Conservation (phyloP, 768 basidiomycete genomes). For the Megacollybia marginata region DNA sequence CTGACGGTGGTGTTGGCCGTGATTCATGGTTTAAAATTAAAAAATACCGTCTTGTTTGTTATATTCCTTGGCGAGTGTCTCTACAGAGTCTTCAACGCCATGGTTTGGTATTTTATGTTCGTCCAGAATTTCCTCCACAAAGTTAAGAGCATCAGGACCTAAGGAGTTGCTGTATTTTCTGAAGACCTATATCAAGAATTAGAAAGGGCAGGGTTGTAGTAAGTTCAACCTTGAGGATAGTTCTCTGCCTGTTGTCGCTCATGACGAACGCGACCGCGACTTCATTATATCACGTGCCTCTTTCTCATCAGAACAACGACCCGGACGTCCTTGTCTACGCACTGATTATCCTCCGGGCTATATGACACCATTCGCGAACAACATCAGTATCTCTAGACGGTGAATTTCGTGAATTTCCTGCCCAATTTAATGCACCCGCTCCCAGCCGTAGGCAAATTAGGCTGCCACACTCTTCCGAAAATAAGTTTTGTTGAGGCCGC, state of each 20-base stretch:
- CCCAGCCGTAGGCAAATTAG: too few relatives aligned
- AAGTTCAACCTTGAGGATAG: not conserved
- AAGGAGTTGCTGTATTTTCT: conserved; percentile 85
- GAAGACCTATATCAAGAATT: conserved; percentile 49
- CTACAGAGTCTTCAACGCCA: conserved; percentile 68
- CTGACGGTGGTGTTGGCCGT: conserved; percentile 25
- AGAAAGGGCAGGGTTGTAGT: not conserved
- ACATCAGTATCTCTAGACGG: too few relatives aligned
- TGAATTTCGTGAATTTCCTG: too few relatives aligned
- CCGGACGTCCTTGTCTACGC: too few relatives aligned
- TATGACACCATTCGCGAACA: too few relatives aligned
- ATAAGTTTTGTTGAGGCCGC: too few relatives aligned
- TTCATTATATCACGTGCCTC: too few relatives aligned
- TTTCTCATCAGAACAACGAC: too few relatives aligned
- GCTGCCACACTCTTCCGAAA: too few relatives aligned
- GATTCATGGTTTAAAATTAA: not conserved
- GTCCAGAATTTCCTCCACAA: conserved; percentile 65
- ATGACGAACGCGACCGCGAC: too few relatives aligned
- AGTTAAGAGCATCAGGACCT: conserved; percentile 67
- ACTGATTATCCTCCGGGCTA: too few relatives aligned
- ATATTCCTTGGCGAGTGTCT: conserved; percentile 79
- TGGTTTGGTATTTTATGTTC: conserved; percentile 63
- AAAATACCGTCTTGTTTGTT: conserved; percentile 79
- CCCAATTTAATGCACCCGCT: too few relatives aligned
- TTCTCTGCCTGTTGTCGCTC: not conserved